Base-by-base conservation (phyloP, 768 basidiomycete species). In the Leccinum truebloodii region DNA sequence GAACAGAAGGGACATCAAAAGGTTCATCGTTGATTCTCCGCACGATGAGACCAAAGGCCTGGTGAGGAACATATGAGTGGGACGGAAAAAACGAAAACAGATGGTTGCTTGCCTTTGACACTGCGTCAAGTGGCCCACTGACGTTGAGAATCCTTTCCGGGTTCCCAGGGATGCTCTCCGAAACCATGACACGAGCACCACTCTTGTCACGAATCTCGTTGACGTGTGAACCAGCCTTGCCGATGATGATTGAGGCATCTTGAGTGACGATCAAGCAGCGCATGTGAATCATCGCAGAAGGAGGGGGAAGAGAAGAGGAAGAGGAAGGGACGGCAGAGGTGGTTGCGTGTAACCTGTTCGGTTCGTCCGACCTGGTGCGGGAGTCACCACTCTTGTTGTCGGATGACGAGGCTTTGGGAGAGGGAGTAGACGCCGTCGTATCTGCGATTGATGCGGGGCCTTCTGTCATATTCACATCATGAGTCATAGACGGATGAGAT, bases 1-100 rank as follows among this genome's bases (percentile, higher is more conserved):
- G 97, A 6, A 98, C 93, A 37, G 96, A 98, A 22, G 97, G 94
- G 50, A 92, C 89, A 69, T 98, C 97, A 76, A 97, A 98, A 1
- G 97, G 96, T 74, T 98, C 97, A 71, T 99, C 97, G 72, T 98
- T 99, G 76, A 98, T 99, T 67, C 96, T 87, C 61, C 97, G 90
- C 22, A 98, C 97, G 69, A 99, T 98, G 63, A 99, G 87, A 58
- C 97, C 97, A 75, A 98, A 99, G 9, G 97, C 97, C 96, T 98
- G 69, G 4, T 55, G 54, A 16, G 28, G 52, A 58, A 52, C 34
- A 10, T 16, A 51, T 55, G 60, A 61, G 57, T 13, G 56, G 52
- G 9, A 20, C 13, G 7, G 39, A 16, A 13, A 34, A 34, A 48
- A 16, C 20, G 18, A 54, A 24, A 55, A 24, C 24, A 39, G 57